phyloP scores from a whole-genome alignment of 345 rosid species.

The Kandelia obovata region DNA sequence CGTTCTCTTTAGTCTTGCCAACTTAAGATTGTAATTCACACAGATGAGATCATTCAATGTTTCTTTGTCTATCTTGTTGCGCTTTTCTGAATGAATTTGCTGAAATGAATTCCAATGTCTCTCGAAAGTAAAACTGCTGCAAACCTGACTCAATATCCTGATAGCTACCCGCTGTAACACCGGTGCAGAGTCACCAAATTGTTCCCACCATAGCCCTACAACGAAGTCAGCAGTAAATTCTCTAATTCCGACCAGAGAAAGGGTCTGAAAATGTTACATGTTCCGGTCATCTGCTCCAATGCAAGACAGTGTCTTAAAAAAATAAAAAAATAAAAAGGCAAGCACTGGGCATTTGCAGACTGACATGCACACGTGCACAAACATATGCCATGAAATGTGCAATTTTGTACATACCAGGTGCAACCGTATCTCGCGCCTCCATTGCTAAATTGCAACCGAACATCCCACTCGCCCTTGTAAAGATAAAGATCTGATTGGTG shows the following conservation, averaged over 20 bases:
- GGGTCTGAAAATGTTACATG: neutral
- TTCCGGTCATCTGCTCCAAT: too few relatives aligned
- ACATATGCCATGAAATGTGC: too few relatives aligned
- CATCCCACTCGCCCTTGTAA: conserved; percentile 74
- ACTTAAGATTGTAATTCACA: conserved; percentile 70
- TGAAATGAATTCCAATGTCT: conserved; percentile 72
- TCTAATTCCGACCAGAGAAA: conserved; percentile 7
- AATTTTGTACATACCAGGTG: conserved; percentile 52
- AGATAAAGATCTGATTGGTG: conserved; percentile 67
- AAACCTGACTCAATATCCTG: conserved; percentile 78
- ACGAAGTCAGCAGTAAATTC: neutral
- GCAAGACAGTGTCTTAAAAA: too few relatives aligned
- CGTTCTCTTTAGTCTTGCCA: conserved; percentile 51
- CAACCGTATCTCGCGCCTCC: conserved; percentile 74
- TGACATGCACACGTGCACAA: neutral
- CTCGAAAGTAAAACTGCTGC: conserved; percentile 73
- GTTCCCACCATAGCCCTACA: conserved; percentile 97
- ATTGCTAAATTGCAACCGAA: conserved; percentile 75
- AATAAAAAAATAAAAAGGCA: neutral
- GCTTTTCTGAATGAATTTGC: conserved; percentile 80
- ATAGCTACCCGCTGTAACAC: conserved; percentile 79
- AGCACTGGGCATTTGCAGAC: neutral
- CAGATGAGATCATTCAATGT: conserved; percentile 55
- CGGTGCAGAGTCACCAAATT: conserved; percentile 84
- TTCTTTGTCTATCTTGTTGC: conserved; percentile 83